Conservation (phyloP, 2,329 filamentous ascomycete genomes). For the Scedosporium aurantiacum region DNA sequence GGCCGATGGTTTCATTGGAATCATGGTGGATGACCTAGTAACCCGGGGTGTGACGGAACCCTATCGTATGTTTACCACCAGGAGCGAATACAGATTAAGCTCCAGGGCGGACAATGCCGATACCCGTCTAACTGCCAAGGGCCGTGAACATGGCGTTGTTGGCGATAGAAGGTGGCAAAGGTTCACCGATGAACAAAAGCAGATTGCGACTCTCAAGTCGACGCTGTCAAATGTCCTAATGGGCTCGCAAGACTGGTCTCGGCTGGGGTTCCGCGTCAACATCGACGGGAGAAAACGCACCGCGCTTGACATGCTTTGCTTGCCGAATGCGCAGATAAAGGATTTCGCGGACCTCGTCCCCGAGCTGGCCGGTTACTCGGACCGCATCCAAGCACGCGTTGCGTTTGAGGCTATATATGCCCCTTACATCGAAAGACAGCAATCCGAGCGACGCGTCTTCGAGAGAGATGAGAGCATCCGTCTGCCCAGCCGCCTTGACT, state of each 20-base stretch:
- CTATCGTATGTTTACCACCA: slow-evolving; percentile 95
- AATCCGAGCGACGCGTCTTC: slow-evolving; percentile 53
- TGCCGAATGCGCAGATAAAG: slow-evolving; percentile 47
- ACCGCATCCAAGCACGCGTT: slow-evolving; percentile 56
- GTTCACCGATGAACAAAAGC: slow-evolving; percentile 53
- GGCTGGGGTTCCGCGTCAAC: slow-evolving; percentile 57
- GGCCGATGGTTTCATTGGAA: slow-evolving; percentile 89
- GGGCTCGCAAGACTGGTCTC: slow-evolving; percentile 55
- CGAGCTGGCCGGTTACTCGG: slow-evolving; percentile 39
- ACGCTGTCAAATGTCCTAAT: slow-evolving; percentile 48
- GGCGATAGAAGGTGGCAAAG: slow-evolving; percentile 65
- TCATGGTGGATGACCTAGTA: slow-evolving; percentile 96
- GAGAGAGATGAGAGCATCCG: slow-evolving; percentile 64
- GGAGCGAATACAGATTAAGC: slow-evolving; percentile 91
- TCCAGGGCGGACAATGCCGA: slow-evolving; percentile 92
- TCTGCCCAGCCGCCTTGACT: slow-evolving; percentile 67
- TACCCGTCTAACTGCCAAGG: slow-evolving; percentile 68
- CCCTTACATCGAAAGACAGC: slow-evolving; percentile 71
- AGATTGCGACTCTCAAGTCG: slow-evolving; percentile 55
- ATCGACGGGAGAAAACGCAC: slow-evolving; percentile 55
- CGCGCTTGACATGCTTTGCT: slow-evolving; percentile 69
- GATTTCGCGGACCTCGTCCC: slow-evolving; percentile 48
- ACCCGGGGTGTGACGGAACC: slow-evolving; percentile 96
- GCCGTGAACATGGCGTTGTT: slow-evolving; percentile 66
- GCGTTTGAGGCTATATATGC: slow-evolving; percentile 76